phyloP scores from a whole-genome alignment of 2,329 filamentous ascomycete species.

The Chalaropsis thielavioides region DNA sequence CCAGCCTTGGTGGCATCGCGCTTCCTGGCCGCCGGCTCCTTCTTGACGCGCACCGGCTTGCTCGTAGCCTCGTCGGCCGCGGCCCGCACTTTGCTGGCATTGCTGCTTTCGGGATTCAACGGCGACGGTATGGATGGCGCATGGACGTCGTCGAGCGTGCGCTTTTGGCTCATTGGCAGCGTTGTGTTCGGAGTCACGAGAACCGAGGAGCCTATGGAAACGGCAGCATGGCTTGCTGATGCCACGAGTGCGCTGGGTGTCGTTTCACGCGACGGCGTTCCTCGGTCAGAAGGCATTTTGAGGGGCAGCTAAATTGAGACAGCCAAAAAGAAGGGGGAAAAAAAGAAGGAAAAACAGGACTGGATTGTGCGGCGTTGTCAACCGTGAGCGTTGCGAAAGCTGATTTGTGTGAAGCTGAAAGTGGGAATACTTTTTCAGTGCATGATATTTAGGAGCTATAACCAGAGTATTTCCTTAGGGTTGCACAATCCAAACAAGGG shows the following conservation, averaged over 20 bases:
- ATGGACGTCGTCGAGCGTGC: slow-evolving; percentile 53
- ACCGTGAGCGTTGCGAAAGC: no score
- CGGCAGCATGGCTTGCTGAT: not conserved
- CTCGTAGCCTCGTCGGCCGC: slow-evolving; percentile 35
- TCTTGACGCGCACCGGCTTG: slow-evolving; percentile 40
- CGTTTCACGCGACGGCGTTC: slow-evolving; percentile 12
- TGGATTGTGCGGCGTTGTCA: not conserved
- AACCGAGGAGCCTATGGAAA: not conserved
- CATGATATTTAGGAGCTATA: not conserved
- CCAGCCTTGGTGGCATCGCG: slow-evolving; percentile 47
- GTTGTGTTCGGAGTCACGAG: slow-evolving; percentile 24
- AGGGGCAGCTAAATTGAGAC: no score
- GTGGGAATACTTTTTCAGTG: not conserved
- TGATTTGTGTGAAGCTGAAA: no score
- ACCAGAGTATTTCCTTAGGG: not conserved
- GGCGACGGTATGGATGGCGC: slow-evolving; percentile 58
- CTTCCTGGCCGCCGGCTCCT: slow-evolving; percentile 50
- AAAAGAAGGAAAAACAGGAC: not conserved
- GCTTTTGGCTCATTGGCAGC: slow-evolving; percentile 47
- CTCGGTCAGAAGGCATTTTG: slow-evolving; percentile 10
- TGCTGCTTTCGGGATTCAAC: slow-evolving; percentile 47
- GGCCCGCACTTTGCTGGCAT: slow-evolving; percentile 24
- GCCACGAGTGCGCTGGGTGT: not conserved
- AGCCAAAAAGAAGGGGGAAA: not conserved
- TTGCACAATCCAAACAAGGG: not conserved